Evolutionary conservation across 768 basidiomycete genomes (phyloP).

Genomic region (Leccinum obscurum): DNA sequence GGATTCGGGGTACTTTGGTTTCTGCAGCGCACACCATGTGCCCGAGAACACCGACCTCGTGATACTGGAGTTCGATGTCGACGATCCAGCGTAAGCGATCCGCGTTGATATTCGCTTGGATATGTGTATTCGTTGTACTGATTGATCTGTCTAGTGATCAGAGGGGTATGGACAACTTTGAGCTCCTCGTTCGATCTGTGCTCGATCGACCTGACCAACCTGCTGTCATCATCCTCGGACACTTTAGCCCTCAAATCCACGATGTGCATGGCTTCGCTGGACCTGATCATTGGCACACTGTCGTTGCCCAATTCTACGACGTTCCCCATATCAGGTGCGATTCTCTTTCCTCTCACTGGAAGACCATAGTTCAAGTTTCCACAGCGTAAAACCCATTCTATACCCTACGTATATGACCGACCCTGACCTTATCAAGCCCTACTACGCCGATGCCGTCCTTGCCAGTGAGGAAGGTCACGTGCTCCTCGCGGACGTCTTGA

Average conservation of each 20-base stretch:
- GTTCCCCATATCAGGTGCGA: constrained; percentile 81
- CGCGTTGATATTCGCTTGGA: neutral
- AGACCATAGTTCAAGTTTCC: neutral
- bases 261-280: constrained; percentile 80
- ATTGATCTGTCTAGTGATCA: constrained; percentile 49
- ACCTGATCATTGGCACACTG: constrained; percentile 85
- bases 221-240: constrained; percentile 91
- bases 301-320: constrained; percentile 97
- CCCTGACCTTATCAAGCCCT: constrained; percentile 62
- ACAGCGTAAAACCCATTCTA: constrained; percentile 74
- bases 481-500: constrained; percentile 86
- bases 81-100: constrained; percentile 76
- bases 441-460: constrained; percentile 82
- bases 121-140: neutral
- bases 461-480: constrained; percentile 81
- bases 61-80: constrained; percentile 91
- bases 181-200: constrained; percentile 88
- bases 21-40: constrained; percentile 89
- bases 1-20: constrained; percentile 92
- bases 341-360: neutral
- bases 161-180: constrained; percentile 79
- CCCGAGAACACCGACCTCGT: constrained; percentile 94
- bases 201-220: constrained; percentile 89
- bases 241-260: constrained; percentile 88
- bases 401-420: constrained; percentile 81